Base-by-base conservation (phyloP, 2,329 filamentous ascomycete genomes). In the Cladophialophora psammophila region DNA sequence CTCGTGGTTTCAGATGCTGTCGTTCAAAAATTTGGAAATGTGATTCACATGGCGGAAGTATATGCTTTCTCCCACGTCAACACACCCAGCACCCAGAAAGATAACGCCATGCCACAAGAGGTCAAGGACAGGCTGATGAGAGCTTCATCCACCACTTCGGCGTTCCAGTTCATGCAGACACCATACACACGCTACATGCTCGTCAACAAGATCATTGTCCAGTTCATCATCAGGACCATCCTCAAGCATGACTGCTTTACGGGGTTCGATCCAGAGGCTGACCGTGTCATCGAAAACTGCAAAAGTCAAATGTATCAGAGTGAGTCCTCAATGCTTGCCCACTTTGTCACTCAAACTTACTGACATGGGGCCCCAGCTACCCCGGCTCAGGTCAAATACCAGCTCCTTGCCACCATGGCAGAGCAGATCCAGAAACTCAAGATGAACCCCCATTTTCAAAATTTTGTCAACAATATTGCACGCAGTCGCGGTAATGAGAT, bases 181-280 rank as follows among this genome's bases (percentile, higher is more conserved):
- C 69, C 67, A 54, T 59, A 63, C 52, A 69, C 65, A 5, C 65
- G 71, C 26, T 72, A 63, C 57, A 63, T 65, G 40, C 58, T 72
- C n/a, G 64, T 71, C 8, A 60, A 64, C 52, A 72, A 71, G 60
- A 35, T 72, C 56, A 70, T 72, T 13, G 20, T 71, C 18, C 67
- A 68, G 26, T 71, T 64, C 60, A 54, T 72, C 10, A 55, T 65
- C n/a, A 60, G 58, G 35, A 59, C 60, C 18, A 56, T 71, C 12
- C 66, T 71, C 20, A 67, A 58, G 56, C 61, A 65, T 32, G 64
- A 66, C 50, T 32, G 62, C 45, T 72, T 72, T 48, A 48, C 55
- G 38, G 71, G 71, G 4, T 63, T 72, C 31, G 64, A 71, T 50
- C 8, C 18, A 15, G 48, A 69, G 12, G 57, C 64, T 40, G 71